Base-by-base conservation (phyloP, 73 alveolate genomes). In the Paramecium caudatum region DNA sequence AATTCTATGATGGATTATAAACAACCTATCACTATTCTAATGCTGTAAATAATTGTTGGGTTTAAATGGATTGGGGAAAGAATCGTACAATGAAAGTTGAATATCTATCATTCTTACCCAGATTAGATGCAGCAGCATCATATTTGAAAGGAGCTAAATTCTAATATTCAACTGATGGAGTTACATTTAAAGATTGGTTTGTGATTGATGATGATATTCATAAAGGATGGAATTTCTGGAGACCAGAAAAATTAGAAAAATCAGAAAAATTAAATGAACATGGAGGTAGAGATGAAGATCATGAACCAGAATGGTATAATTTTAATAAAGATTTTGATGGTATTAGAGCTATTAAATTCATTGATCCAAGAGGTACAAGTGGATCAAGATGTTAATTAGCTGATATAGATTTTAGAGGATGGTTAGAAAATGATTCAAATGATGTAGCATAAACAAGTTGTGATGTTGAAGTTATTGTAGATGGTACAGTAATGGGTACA, bases 301-400 rank as follows among this genome's bases (percentile, higher is more conserved):
- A 65, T 50, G 47, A 68, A 17, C 55, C 62, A 9, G 82, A 83
- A 34, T 43, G 30, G 13, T 69, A 36, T 7, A 46, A 33, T 32
- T 4, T 4, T 5, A 55, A 45, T 2, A 10, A 15, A 19, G 68
- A 34, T 47, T 82, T 33, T 17, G 70, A 39, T 21, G 48, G 15
- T 39, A 65, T 36, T 43, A 83, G 30, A 8, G 32, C 32, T 15
- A 83, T 83, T 34, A 83, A 74, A 61, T 34, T 83, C 32, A 55
- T 34, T 10, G 92, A 83, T 50, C 25, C 92, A 0, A 50, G 68
- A 61, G 92, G 86, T 30, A 8, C 84, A 5, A 68, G 61, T n/a
- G 84, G 55, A 33, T 83, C 92, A 17, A 83, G 69, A 61, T 83
- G 92, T 10, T 34, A 83, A 36, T 46, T 83, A 12, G 92, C 82